A percentile compares a stretch with the other conserved stretches of the same genome.
Evolutionary conservation across 305 asterid species (phyloP).

Genomic region (Fraxinus ornus): DNA sequence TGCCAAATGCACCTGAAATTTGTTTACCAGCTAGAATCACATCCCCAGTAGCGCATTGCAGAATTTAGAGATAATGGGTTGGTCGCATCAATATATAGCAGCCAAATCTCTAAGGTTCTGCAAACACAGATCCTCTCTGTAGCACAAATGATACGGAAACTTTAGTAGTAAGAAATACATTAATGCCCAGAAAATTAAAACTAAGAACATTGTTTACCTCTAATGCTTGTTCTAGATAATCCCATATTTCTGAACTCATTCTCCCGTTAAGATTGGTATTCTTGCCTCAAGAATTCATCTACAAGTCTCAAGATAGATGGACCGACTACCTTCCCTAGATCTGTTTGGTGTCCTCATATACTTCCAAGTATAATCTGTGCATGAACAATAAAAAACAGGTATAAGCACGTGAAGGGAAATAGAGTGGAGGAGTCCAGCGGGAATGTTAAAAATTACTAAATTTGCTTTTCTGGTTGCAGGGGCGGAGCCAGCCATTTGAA

Average conservation of each 20-base stretch:
- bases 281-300: conserved; percentile 66
- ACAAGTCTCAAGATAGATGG: conserved; percentile 81
- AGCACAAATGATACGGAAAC: conserved; percentile 16
- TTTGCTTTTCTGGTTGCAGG: conserved; percentile 69
- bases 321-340: conserved; percentile 77
- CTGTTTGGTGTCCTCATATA: conserved; percentile 77
- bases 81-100: conserved; percentile 73
- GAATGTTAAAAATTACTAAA: conserved; percentile 28
- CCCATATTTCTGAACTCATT: conserved; percentile 80
- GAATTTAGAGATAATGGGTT: conserved; percentile 48
- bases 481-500: no score
- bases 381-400: background rate
- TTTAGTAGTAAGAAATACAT: background rate
- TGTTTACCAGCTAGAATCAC: conserved; percentile 82
- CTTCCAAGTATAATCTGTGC: conserved; percentile 73
- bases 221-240: conserved; percentile 52
- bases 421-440: background rate
- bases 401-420: conserved; percentile 18
- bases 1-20: conserved; percentile 67
- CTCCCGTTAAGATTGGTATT: conserved; percentile 53
- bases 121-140: conserved; percentile 67
- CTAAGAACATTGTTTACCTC: conserved; percentile 47
- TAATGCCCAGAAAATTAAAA: conserved; percentile 4
- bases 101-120: conserved; percentile 58
- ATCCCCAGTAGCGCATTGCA: conserved; percentile 84